These are phyloP conservation scores for Ceratocystiopsis brevicomis DNA, from an alignment of 2,329 filamentous ascomycete species.

Conservation along the genomic window DNA sequence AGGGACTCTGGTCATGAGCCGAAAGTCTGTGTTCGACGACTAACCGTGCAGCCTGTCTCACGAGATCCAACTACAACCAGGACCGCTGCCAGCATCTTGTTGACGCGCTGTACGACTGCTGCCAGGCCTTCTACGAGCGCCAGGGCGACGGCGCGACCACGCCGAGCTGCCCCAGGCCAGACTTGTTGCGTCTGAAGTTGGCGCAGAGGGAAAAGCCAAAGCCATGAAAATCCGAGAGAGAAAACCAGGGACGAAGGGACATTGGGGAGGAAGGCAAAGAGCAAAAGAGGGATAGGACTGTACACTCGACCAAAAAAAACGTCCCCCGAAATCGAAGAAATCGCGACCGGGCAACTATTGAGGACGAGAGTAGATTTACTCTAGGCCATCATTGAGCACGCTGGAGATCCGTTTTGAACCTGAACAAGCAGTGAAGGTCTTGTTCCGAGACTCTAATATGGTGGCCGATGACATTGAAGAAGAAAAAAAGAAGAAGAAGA, in stretches of 20 bases:
- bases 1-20: not conserved
- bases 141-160: constrained; percentile 60
- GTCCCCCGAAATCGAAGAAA: constrained; percentile 20
- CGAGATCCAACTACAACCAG: constrained; percentile 71
- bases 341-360: constrained; percentile 43
- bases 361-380: constrained; percentile 50
- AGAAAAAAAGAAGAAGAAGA: constrained; percentile 26
- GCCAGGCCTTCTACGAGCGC: constrained; percentile 66
- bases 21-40: not conserved
- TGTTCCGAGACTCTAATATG: constrained; percentile 99
- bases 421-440: constrained; percentile 84
- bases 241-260: not conserved
- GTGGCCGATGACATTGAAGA: constrained; percentile 65
- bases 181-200: constrained; percentile 65
- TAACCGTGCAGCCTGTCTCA: constrained; percentile 49
- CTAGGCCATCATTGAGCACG: constrained; percentile 98
- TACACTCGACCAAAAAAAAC: constrained; percentile 19
- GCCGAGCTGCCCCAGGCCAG: constrained; percentile 70
- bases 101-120: constrained; percentile 83
- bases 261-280: not conserved
- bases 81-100: constrained; percentile 61
- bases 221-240: not conserved
- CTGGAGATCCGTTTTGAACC: constrained; percentile 58
- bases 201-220: constrained; percentile 37
- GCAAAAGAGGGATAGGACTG: constrained; percentile 9